Evolutionary conservation across 2,329 filamentous ascomycete species (phyloP), one percentile per base, ranked within the genome.

Genomic region (Geosmithia flava): DNA sequence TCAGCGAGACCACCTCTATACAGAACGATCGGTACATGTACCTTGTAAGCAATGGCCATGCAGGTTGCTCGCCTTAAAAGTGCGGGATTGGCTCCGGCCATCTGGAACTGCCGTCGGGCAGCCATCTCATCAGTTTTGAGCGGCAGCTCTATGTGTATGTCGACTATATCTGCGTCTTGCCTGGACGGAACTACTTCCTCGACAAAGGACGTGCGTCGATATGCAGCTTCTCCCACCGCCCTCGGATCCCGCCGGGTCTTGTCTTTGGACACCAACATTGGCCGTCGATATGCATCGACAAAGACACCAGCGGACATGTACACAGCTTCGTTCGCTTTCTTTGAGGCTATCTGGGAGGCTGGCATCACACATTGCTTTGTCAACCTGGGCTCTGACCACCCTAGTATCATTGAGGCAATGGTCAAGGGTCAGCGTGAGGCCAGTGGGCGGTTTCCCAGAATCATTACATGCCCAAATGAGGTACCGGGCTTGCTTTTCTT

Each of bases 401-500:
- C 85, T 2, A 81, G 80, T 42, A 87, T 90, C 59, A 80, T 90
- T 30, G 85, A 90, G 64, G 85, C 85, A 8, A 87, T 89, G 64
- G 81, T 87, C 52, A 85, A 86, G 59, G 84, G 83, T 17, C 80
- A 86, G 56, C 78, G 77, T 48, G 81, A 86, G 58, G 78, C 74
- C 53, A 72, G 72, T 47, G 76, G 70, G 29, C 69, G 75, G n/a
- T 88, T 88, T 50, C 85, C 85, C 2, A 75, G 71, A 47, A 83
- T 89, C 51, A 83, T 89, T 49, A 90, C 85, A 17, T 89, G 85
- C 58, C 85, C 85, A 0, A 87, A 88, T 53, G 85, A 90, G 74
- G 83, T 85, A 69, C n/a, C 52, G 56, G 42, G 16, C 29, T n/a
- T 15, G 3, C 30, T 30, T 44, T 23, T 29, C 15, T 37, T 30